Conservation (phyloP, 2,329 filamentous ascomycete genomes). For the Sclerotinia borealis region DNA sequence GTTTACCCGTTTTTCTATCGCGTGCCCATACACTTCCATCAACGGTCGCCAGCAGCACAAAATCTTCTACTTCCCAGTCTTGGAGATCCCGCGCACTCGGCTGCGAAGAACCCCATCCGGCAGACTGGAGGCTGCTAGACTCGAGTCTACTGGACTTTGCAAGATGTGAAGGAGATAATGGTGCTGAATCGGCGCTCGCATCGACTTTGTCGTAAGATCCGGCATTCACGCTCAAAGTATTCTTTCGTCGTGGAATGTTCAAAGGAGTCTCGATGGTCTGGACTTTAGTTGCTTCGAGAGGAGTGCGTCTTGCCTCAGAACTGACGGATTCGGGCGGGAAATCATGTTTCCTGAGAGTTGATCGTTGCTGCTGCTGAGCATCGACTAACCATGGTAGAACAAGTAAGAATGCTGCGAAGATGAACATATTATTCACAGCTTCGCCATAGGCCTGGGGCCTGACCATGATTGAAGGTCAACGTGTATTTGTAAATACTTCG, state of each 20-base stretch:
- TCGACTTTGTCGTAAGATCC: conserved; percentile 45
- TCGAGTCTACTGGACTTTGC: conserved; percentile 88
- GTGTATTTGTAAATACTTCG: conserved; percentile 19
- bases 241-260: conserved; percentile 28
- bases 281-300: conserved; percentile 28
- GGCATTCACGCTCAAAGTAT: conserved; percentile 27
- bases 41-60: conserved; percentile 99
- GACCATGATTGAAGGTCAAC: conserved; percentile 32
- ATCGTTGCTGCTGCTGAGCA: conserved; percentile 57
- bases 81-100: conserved; percentile 84
- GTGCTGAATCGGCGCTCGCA: conserved; percentile 86
- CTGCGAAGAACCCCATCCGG: conserved; percentile 74
- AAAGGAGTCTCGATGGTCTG: conserved; percentile 31
- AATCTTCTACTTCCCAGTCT: conserved; percentile 99
- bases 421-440: conserved; percentile 44
- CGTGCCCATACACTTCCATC: conserved; percentile 92
- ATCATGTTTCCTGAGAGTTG: conserved; percentile 26
- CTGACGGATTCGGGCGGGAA: conserved; percentile 30
- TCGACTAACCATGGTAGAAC: conserved; percentile 54
- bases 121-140: conserved; percentile 51
- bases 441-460: conserved; percentile 51
- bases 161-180: conserved; percentile 92
- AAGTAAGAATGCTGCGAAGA: conserved; percentile 50
- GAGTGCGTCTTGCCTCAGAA: conserved; percentile 22
- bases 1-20: conserved; percentile 77